Base-by-base conservation (phyloP, 1,284 basidiomycete species). In the Pseudozyma hubeiensis region DNA sequence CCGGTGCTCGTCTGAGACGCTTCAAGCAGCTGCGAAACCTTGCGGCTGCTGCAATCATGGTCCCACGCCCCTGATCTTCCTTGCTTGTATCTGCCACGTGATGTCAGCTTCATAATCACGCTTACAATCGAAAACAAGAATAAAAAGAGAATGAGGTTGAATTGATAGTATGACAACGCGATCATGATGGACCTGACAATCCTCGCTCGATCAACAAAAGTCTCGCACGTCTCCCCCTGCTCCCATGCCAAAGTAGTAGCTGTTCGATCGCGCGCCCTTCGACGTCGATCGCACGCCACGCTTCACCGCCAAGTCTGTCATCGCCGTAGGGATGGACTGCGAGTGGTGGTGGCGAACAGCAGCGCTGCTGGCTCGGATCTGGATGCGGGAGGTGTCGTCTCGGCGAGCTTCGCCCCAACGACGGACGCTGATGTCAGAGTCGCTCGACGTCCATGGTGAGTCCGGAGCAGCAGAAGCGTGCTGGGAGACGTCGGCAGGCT, bases 371-470 rank as follows among this genome's bases (percentile, higher is more conserved):
- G 7, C 40, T 14, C 48, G 52, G 13, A 29, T 33, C 37, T 54
- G 56, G 19, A 53, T 29, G 13, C 59, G 51, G 11, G 63, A 34
- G 7, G 65, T 40, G 7, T 58, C 66, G 30, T 69, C 48, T 0
- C 60, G 55, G 33, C 66, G 55, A 35, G 60, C 48, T n/a, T 63
- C 60, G 30, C 70, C 64, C 72, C 72, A 75, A 11, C 72, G 62
- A 41, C 72, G 66, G 10, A 75, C 40, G 31, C 63, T 66, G 44
- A 75, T 70, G 54, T 75, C 72, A 17, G 72, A 75, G 31, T 75
- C 67, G 41, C 67, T 70, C 34, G 72, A 75, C 0, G 67, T 65
- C 72, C 62, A 71, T 2, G 72, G 72, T 33, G 72, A 73, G 41
- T 68, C 64, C 5, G 64, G 59, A 31, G 53, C 50, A 16, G 37